Evolutionary conservation across 1,284 basidiomycete genomes (phyloP).

Genomic region (Pascua guehoae): DNA sequence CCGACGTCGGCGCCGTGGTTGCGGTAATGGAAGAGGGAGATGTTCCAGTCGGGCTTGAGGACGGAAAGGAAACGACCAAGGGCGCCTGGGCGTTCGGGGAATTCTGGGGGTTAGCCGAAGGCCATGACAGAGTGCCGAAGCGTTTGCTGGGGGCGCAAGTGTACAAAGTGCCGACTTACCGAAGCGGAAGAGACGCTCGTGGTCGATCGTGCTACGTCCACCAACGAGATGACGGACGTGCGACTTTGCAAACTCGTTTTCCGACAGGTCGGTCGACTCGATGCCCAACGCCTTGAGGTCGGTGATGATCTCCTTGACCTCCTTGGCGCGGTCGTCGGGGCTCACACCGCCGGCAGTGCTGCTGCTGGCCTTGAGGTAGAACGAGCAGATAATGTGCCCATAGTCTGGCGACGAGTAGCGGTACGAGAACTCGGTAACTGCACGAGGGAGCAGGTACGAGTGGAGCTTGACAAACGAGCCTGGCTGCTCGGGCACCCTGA

Average conservation of each 20-base stretch:
- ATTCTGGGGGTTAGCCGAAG: conserved; percentile 59
- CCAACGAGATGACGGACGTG: conserved; percentile 95
- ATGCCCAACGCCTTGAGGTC: conserved; percentile 67
- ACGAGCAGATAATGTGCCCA: conserved; percentile 80
- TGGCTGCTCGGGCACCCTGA: conserved; percentile 86
- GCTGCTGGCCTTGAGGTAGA: conserved; percentile 65
- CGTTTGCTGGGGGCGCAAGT: too few species aligned
- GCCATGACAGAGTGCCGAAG: neutral
- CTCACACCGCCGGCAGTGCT: conserved; percentile 45
- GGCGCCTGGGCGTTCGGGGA: conserved; percentile 92
- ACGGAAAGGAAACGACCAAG: conserved; percentile 82
- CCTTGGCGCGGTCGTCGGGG: conserved; percentile 57
- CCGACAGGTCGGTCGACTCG: conserved; percentile 82
- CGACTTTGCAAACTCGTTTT: conserved; percentile 92
- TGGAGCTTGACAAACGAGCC: conserved; percentile 92
- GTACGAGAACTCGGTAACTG: conserved; percentile 97
- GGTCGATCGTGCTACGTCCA: conserved; percentile 66
- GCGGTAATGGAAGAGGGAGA: conserved; percentile 94
- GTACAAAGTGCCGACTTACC: conserved; percentile 56
- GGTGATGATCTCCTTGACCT: conserved; percentile 65
- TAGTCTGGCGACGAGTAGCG: conserved; percentile 63
- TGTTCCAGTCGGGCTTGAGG: conserved; percentile 84
- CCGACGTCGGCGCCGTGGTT: conserved; percentile 94
- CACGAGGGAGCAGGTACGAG: conserved; percentile 79
- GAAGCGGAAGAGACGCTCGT: conserved; percentile 92